Percentiles rank a stretch among this genome's conserved stretches.
Evolutionary conservation across 2,329 filamentous ascomycete species (phyloP).

Genomic region (Penicillium freii): DNA sequence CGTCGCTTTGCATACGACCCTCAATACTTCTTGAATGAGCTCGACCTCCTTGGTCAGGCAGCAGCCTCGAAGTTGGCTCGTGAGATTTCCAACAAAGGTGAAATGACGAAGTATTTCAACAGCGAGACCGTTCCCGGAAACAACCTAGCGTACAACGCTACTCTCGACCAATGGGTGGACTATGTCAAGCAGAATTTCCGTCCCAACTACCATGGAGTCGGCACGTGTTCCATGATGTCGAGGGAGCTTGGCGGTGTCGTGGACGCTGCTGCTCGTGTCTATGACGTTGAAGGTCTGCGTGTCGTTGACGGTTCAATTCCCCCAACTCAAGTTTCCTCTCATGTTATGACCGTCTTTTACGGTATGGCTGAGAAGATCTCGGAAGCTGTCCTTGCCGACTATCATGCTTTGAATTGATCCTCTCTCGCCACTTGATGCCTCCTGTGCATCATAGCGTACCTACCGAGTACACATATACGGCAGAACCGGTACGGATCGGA

Average conservation of each 20-base stretch:
- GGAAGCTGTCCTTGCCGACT: constrained; percentile 16
- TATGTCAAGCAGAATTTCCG: constrained; percentile 29
- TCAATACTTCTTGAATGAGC: constrained; percentile 28
- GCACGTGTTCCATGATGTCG: constrained; percentile 36
- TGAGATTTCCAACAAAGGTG: constrained; percentile 17
- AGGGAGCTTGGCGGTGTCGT: constrained; percentile 35
- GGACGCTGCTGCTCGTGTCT: constrained; percentile 29
- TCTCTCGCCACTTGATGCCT: neutral
- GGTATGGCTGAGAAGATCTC: constrained; percentile 30
- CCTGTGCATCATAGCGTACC: neutral
- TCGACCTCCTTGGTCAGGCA: constrained; percentile 30
- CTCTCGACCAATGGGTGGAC: constrained; percentile 22
- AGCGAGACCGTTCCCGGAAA: constrained; percentile 19
- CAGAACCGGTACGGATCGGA: neutral
- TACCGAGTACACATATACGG: neutral
- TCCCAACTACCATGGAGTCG: constrained; percentile 31
- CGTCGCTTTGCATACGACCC: constrained; percentile 24
- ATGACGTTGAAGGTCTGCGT: constrained; percentile 33
- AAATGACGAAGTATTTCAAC: constrained; percentile 21
- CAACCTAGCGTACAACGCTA: constrained; percentile 17
- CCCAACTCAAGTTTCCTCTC: constrained; percentile 33
- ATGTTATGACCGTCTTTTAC: constrained; percentile 34
- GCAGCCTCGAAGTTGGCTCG: constrained; percentile 29
- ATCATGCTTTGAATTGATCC: neutral
- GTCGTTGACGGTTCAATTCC: constrained; percentile 40